Conservation (phyloP, 371 early-diverging fungal species). For the Zancudomyces culisetae region DNA sequence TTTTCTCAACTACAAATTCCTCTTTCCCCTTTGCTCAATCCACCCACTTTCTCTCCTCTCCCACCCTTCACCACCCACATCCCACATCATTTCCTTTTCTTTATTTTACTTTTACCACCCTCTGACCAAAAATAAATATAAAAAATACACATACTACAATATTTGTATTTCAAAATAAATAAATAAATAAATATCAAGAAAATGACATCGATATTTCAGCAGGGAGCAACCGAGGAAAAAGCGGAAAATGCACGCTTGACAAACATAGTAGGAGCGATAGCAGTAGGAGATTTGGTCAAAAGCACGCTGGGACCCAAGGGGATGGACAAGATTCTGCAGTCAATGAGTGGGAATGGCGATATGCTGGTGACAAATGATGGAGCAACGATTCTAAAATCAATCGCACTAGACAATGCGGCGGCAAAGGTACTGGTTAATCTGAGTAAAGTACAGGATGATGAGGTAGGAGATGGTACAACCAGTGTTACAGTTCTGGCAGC, state of each 20-base stretch:
- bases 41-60: no score
- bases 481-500: conserved; percentile 97
- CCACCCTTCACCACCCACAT: no score
- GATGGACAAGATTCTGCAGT: conserved; percentile 94
- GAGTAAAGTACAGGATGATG: conserved; percentile 98
- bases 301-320: conserved; percentile 73
- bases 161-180: no score
- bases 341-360: conserved; percentile 33
- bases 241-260: conserved; percentile 96
- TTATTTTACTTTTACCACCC: no score
- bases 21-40: no score
- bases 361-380: conserved; percentile 99
- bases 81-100: no score
- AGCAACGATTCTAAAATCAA: conserved; percentile 97
- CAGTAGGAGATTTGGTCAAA: conserved; percentile 95
- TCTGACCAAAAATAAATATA: no score
- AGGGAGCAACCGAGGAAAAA: conserved; percentile 86
- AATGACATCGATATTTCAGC: conserved; percentile 46
- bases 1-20: no score
- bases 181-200: no score
- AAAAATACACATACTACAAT: no score
- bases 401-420: conserved; percentile 94
- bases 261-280: conserved; percentile 79
- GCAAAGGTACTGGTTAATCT: conserved; percentile 93
- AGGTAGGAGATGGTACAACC: conserved; percentile 99